These are phyloP conservation scores for Colletotrichum siamense DNA, from an alignment of 2,329 filamentous ascomycete genomes.

Conservation along the genomic window DNA sequence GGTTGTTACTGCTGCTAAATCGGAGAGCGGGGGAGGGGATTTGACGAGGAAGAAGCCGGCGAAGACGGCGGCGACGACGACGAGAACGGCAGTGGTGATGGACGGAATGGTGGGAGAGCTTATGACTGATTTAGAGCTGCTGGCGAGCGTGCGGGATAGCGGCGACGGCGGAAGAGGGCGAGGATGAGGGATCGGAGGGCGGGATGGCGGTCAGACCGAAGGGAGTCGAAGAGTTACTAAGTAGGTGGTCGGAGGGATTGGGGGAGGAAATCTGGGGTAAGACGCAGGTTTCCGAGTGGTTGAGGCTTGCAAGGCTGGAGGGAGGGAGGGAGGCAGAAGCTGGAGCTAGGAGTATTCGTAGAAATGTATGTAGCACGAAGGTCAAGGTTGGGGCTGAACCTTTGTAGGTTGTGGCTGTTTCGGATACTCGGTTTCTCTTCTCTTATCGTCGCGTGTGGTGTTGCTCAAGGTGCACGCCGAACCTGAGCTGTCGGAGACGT, in stretches of 20 bases:
- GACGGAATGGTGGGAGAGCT: conserved; percentile 14
- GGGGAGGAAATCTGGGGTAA: neutral
- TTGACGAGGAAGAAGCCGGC: neutral
- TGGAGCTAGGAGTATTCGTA: neutral
- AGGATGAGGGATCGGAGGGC: neutral
- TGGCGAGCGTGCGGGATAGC: neutral
- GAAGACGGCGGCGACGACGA: conserved; percentile 6
- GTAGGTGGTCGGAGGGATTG: neutral
- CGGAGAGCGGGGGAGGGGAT: neutral
- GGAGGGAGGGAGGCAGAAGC: neutral
- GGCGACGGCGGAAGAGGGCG: neutral
- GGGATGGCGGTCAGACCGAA: neutral
- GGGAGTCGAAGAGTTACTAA: neutral
- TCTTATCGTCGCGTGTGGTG: neutral
- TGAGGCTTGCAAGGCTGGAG: neutral
- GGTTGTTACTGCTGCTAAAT: neutral
- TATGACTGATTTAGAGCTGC: neutral
- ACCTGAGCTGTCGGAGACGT: neutral
- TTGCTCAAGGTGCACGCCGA: neutral
- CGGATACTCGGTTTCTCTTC: neutral
- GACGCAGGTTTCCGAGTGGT: neutral
- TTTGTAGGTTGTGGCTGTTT: neutral
- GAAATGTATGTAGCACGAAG: neutral
- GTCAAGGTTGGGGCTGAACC: neutral
- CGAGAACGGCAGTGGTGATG: neutral